Percentiles rank a stretch among this genome's conserved stretches.
Evolutionary conservation across 2,329 filamentous ascomycete genomes (phyloP).

Genomic region (Fusarium lateritium): DNA sequence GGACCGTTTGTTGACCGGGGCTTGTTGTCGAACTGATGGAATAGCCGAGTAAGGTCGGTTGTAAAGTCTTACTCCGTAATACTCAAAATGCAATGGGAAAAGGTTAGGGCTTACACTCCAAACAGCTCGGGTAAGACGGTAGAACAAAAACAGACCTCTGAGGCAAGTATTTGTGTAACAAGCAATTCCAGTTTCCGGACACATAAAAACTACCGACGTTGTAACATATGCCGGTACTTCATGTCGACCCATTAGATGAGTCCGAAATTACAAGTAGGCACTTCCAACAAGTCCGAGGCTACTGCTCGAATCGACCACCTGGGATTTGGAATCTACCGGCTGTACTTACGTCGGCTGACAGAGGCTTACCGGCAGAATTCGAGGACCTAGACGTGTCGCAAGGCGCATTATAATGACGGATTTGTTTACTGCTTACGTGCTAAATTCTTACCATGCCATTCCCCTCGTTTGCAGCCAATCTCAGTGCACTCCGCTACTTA

Average conservation of each 20-base stretch:
- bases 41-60: no score
- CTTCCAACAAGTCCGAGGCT: not conserved
- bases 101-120: conserved; percentile 4
- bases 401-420: no score
- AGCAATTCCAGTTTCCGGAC: not conserved
- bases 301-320: not conserved
- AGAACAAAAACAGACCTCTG: not conserved
- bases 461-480: not conserved
- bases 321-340: not conserved
- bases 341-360: not conserved
- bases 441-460: conserved; percentile 14
- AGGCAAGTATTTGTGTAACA: not conserved
- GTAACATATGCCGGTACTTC: not conserved
- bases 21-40: no score
- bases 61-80: no score
- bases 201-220: not conserved
- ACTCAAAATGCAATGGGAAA: not conserved
- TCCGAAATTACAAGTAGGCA: no score
- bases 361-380: not conserved
- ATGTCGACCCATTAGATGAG: no score
- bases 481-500: not conserved
- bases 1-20: no score
- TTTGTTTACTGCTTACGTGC: not conserved
- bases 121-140: not conserved
- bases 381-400: no score